These are phyloP conservation scores for Xylaria sp. DNA, from an alignment of 2,329 filamentous ascomycete species.

Conservation along the genomic window DNA sequence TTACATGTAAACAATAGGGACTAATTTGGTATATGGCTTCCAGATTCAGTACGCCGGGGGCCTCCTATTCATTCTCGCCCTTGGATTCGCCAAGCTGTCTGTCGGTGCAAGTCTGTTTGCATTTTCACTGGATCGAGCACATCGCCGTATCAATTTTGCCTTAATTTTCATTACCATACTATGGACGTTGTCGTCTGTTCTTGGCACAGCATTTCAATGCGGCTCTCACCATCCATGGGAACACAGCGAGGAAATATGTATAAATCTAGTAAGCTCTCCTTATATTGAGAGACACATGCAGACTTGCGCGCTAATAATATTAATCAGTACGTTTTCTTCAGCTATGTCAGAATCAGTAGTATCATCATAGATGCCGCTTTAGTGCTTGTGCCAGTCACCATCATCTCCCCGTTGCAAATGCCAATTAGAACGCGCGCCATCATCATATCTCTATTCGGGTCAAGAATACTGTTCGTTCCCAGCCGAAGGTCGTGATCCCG, in stretches of 20 bases:
- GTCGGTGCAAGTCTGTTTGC: constrained; percentile 19
- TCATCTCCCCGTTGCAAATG: constrained; percentile 29
- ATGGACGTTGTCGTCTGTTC: constrained; percentile 18
- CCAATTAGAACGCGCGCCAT: constrained; percentile 1
- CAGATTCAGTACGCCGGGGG: constrained; percentile 29
- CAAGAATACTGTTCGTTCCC: constrained; percentile 7
- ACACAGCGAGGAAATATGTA: not conserved
- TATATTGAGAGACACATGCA: not conserved
- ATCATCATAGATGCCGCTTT: constrained; percentile 22
- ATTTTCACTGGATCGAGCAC: constrained; percentile 16
- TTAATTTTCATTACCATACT: constrained; percentile 1
- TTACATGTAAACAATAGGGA: no score
- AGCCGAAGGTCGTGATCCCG: not conserved
- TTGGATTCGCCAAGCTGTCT: constrained; percentile 30
- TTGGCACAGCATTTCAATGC: constrained; percentile 28
- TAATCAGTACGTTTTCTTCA: constrained; percentile 6
- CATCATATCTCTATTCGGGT: constrained; percentile 18
- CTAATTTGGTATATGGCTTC: no score
- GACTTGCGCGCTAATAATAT: not conserved
- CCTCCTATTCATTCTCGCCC: constrained; percentile 28
- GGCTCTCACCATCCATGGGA: constrained; percentile 26
- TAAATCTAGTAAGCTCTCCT: constrained; percentile 10
- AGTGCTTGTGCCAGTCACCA: constrained; percentile 9
- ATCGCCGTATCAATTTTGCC: constrained; percentile 1
- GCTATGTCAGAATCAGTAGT: constrained; percentile 16